phyloP scores from a whole-genome alignment of 2,329 filamentous ascomycete genomes.

The Aphanoascus verrucosus region DNA sequence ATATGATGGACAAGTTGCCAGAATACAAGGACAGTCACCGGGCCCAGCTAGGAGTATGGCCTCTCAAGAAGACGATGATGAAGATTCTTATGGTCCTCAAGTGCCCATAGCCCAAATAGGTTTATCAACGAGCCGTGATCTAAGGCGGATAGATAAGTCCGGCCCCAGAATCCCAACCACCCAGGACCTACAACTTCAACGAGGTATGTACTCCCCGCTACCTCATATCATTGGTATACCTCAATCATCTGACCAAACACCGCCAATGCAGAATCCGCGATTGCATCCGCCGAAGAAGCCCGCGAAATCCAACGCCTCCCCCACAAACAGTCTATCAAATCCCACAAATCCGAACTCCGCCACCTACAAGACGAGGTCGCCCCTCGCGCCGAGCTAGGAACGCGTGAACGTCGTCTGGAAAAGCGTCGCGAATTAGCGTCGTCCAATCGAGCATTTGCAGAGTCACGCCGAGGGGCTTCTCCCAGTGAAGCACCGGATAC shows the following conservation, averaged over 20 bases:
- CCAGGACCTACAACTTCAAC: constrained; percentile 58
- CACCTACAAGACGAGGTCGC: constrained; percentile 57
- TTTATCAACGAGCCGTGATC: not conserved
- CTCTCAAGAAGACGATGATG: constrained; percentile 42
- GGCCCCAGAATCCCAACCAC: constrained; percentile 58
- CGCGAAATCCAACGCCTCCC: constrained; percentile 53
- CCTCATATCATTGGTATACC: constrained; percentile 4
- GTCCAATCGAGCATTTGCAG: constrained; percentile 59
- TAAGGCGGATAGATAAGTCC: constrained; percentile 20
- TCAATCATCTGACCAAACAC: constrained; percentile 18
- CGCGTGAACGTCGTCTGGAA: constrained; percentile 72
- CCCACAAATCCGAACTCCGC: constrained; percentile 27
- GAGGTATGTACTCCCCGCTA: constrained; percentile 23
- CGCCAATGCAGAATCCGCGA: constrained; percentile 27
- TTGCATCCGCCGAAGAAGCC: constrained; percentile 44
- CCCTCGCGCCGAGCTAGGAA: constrained; percentile 72
- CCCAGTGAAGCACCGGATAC: constrained; percentile 57
- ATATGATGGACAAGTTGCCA: not conserved
- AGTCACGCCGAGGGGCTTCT: constrained; percentile 49
- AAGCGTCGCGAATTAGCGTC: constrained; percentile 66
- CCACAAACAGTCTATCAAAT: constrained; percentile 55
- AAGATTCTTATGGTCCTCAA: constrained; percentile 52
- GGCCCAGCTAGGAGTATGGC: constrained; percentile 10
- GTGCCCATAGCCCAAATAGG: constrained; percentile 21
- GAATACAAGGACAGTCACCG: not conserved